phyloP scores from a whole-genome alignment of 306 rosid species.

The Senna siamea region DNA sequence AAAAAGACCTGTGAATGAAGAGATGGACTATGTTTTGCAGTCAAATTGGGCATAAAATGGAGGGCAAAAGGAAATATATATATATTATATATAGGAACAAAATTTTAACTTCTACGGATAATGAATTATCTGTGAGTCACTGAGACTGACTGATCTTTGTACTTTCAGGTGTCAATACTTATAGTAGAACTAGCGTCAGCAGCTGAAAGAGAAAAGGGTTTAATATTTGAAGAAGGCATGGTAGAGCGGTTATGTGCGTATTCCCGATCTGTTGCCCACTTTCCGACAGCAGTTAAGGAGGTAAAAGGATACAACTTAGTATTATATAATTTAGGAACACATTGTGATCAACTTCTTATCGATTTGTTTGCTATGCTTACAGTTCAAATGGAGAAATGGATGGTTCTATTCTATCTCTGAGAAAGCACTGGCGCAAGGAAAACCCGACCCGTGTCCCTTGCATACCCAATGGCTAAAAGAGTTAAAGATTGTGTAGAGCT shows the following conservation, averaged over 20 bases:
- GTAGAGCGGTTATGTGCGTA: slow-evolving; percentile 91
- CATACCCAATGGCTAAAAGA: slow-evolving; percentile 89
- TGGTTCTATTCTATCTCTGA: slow-evolving; percentile 84
- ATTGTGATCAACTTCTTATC: slow-evolving; percentile 24
- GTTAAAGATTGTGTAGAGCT: slow-evolving; percentile 60
- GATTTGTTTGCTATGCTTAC: slow-evolving; percentile 38
- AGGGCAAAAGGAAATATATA: background rate
- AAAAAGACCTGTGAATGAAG: no score
- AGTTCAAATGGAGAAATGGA: slow-evolving; percentile 99
- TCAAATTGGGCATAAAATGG: slow-evolving; percentile 18
- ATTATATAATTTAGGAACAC: slow-evolving; percentile 4
- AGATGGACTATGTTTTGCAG: slow-evolving; percentile 3
- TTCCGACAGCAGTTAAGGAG: slow-evolving; percentile 98
- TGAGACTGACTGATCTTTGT: slow-evolving; percentile 32
- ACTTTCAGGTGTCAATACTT: slow-evolving; percentile 76
- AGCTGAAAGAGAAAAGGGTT: slow-evolving; percentile 75
- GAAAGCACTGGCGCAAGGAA: slow-evolving; percentile 69
- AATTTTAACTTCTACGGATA: background rate
- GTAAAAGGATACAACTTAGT: slow-evolving; percentile 42
- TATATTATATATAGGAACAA: no score
- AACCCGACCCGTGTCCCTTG: slow-evolving; percentile 84
- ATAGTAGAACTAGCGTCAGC: slow-evolving; percentile 76
- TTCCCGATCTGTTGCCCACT: slow-evolving; percentile 83
- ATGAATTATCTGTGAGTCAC: slow-evolving; percentile 10
- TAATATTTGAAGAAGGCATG: slow-evolving; percentile 72